Base-by-base conservation (phyloP, 2,329 filamentous ascomycete species). In the Myriosclerotinia duriaeana region DNA sequence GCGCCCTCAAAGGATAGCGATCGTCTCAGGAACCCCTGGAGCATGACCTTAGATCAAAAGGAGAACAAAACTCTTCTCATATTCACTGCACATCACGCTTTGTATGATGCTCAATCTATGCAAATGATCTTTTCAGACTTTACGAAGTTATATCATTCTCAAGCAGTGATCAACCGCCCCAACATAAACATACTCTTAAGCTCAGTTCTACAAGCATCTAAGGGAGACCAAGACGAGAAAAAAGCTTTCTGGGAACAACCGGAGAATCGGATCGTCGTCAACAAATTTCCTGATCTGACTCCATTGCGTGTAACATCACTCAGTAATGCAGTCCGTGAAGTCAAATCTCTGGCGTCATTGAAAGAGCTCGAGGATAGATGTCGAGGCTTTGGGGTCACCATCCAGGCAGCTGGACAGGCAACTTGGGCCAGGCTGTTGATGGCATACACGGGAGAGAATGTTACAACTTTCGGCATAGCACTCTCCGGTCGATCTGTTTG, bases 91-190 rank as follows among this genome's bases (percentile, higher is more conserved):
- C 89, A 96, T 69, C 93, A 97, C 78, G 90, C 91, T 0, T 80
- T 97, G 0, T 97, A 96, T 71, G 93, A 97, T 78, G 93, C 92
- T 0, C 82, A 86, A 52, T 93, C 92, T 11, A 79, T 97, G 14
- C 80, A 85, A 4, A 74, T 81, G 0, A 82, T 97, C 0, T 77
- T 97, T 2, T 74, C 80, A 0, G 85, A 89, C 71, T 79, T 96
- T 15, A 72, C 77, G 2, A 72, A 71, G 46, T 72, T 76, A 14
- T 80, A 84, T 44, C 67, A 73, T 11, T 76, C 73, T 5, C 67
- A 73, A 2, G 14, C 66, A 2, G 61, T 78, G 1, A 61, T 67
- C 1, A 56, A 68, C 9, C 69, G 74, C 3, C 55, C 73, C n/a
- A 70, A 78, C 3, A 76, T 86, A 22, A 78, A 80, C 9, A 70